phyloP scores from a whole-genome alignment of 2,329 filamentous ascomycete species.

The Trichoderma atrobrunneum region DNA sequence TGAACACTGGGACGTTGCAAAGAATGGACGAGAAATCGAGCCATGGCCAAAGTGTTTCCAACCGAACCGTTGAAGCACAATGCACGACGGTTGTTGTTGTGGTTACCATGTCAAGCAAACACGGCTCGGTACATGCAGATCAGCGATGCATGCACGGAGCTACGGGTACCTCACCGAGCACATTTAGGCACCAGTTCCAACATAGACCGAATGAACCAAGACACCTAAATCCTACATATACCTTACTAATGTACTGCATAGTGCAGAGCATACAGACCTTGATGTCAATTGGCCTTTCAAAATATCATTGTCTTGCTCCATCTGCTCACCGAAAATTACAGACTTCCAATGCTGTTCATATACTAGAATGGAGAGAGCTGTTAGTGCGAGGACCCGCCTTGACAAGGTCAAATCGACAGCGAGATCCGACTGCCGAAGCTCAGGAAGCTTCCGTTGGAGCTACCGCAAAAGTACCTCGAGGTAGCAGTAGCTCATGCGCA shows the following conservation, averaged over 20 bases:
- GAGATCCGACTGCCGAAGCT: constrained; percentile 10
- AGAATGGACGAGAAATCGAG: neutral
- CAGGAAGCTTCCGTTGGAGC: neutral
- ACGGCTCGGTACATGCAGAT: neutral
- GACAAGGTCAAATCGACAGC: neutral
- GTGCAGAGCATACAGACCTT: neutral
- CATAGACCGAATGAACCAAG: neutral
- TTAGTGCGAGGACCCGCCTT: neutral
- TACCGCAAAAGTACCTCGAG: neutral
- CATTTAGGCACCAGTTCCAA: neutral
- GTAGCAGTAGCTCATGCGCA: neutral
- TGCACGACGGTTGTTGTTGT: neutral
- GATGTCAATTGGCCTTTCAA: neutral
- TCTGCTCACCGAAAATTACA: neutral
- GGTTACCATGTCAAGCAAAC: neutral
- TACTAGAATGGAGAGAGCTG: neutral
- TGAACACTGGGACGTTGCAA: neutral
- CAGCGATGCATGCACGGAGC: neutral
- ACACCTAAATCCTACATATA: neutral
- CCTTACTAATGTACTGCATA: neutral
- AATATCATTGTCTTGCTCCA: neutral
- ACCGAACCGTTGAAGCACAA: neutral
- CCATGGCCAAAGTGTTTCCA: neutral
- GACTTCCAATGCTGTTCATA: neutral
- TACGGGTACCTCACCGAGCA: neutral